Evolutionary conservation across 2,329 filamentous ascomycete species (phyloP).

Genomic region (Talaromyces rugulosus): DNA sequence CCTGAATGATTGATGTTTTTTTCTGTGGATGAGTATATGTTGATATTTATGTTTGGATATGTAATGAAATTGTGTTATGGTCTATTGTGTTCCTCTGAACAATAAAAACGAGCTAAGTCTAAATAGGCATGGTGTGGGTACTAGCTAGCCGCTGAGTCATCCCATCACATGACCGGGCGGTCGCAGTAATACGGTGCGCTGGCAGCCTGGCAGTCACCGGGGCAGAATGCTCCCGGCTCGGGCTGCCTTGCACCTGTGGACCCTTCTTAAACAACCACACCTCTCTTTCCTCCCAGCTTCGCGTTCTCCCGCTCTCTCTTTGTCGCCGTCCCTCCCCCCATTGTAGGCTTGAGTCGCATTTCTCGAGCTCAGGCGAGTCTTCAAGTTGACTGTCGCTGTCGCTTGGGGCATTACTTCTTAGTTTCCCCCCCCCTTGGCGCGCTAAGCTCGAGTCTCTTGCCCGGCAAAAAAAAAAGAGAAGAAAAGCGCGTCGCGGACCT

Average conservation of each 20-base stretch:
- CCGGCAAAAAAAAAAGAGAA: not conserved
- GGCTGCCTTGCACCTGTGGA: constrained; percentile 8
- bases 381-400: not conserved
- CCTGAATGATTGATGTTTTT: not conserved
- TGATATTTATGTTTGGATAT: not conserved
- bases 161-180: constrained; percentile 11
- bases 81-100: not conserved
- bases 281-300: constrained; percentile 6
- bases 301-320: constrained; percentile 3
- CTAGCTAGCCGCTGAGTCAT: constrained; percentile 4
- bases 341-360: not conserved
- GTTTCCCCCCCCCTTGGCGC: constrained; percentile 1
- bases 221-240: not conserved
- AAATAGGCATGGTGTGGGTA: not conserved
- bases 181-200: not conserved
- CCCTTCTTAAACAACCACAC: constrained; percentile 11
- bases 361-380: not conserved
- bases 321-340: not conserved
- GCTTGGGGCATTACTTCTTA: not conserved
- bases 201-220: not conserved
- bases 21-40: not conserved
- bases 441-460: constrained; percentile 2
- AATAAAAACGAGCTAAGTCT: not conserved
- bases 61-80: not conserved
- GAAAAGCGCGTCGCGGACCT: constrained; percentile 11